Base-by-base conservation (phyloP, 805 yeast genomes). In the Ogataea neopini region DNA sequence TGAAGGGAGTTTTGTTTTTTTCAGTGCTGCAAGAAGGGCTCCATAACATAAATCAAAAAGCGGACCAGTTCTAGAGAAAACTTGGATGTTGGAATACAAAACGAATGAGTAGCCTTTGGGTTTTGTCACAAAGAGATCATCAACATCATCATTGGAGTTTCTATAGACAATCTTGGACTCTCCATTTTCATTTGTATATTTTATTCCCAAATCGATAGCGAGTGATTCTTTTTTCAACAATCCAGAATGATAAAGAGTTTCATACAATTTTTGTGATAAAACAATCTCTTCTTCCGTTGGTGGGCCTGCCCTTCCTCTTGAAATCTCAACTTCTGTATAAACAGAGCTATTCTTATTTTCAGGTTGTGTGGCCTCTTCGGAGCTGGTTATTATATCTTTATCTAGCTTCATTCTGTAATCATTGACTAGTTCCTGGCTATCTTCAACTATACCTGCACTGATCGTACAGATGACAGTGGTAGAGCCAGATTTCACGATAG, bases 221-320 rank as follows among this genome's bases (percentile, higher is more conserved):
- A 86, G 69, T 6, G 86, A 74, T 20, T 74, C 62, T 36, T 70
- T 68, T 2, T 76, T 67, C 15, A 86, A 63, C 18, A 86, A 51
- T 23, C 79, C 77, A 10, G 86, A 77, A 51, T 81, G 82, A 39
- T 77, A 65, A 4, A 88, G 62, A 4, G 78, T 69, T 53, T 86
- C 86, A 57, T 81, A 80, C 19, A 87, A 57, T 48, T 71, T 71
- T 62, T 88, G 95, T 1, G 88, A 79, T 17, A 85, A 59, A 25
- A 77, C 80, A 82, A 86, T 87, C 62, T 89, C 96, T 66, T 89
- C 96, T 56, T 83, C 87, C 1, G 91, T 81, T 23, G 96, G 96
- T 0, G 89, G 87, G 11, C 95, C 94, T 7, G 70, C 62, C 44
- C 88, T 73, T 25, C 96, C 96, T 45, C 90, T 71, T 48, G 83